Evolutionary conservation across 805 yeast species (phyloP).

Genomic region (Kluyveromyces aestuarii): DNA sequence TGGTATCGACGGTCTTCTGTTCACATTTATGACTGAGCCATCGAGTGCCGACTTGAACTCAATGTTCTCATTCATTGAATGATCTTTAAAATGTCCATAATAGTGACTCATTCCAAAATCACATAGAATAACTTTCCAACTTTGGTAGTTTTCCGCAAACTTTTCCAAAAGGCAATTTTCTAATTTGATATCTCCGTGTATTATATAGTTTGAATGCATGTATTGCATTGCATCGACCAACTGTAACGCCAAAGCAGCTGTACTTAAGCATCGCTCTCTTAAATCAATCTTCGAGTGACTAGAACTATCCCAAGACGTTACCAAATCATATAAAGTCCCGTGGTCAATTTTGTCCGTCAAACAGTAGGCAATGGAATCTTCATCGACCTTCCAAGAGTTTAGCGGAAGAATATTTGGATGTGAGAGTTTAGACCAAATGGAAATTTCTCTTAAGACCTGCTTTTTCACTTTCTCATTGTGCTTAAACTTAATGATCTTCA

Average conservation of each 20-base stretch:
- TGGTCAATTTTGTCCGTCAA: constrained; percentile 59
- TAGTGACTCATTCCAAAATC: constrained; percentile 79
- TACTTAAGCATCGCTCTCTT: constrained; percentile 27
- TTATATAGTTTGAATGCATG: constrained; percentile 50
- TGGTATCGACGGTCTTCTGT: constrained; percentile 26
- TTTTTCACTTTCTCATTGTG: constrained; percentile 42
- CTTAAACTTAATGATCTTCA: constrained; percentile 49
- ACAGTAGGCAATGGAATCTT: constrained; percentile 53
- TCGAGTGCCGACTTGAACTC: constrained; percentile 9
- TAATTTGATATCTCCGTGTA: constrained; percentile 76
- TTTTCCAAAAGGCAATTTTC: constrained; percentile 67
- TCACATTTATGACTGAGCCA: constrained; percentile 5
- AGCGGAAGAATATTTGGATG: constrained; percentile 62
- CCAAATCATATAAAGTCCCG: constrained; percentile 76
- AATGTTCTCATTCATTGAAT: constrained; percentile 3
- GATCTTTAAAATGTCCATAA: constrained; percentile 4
- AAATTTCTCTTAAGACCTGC: constrained; percentile 61
- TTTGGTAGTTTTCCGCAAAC: constrained; percentile 11
- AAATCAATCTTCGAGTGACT: constrained; percentile 23
- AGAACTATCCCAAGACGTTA: constrained; percentile 53
- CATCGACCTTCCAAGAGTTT: constrained; percentile 50
- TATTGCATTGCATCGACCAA: constrained; percentile 51
- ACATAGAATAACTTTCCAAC: constrained; percentile 46
- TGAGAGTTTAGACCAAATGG: constrained; percentile 61
- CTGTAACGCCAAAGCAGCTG: constrained; percentile 39